Evolutionary conservation across 495 filamentous ascomycete species (phyloP), one percentile per base, ranked within the genome.

Genomic region (Clohesyomyces aquaticus): DNA sequence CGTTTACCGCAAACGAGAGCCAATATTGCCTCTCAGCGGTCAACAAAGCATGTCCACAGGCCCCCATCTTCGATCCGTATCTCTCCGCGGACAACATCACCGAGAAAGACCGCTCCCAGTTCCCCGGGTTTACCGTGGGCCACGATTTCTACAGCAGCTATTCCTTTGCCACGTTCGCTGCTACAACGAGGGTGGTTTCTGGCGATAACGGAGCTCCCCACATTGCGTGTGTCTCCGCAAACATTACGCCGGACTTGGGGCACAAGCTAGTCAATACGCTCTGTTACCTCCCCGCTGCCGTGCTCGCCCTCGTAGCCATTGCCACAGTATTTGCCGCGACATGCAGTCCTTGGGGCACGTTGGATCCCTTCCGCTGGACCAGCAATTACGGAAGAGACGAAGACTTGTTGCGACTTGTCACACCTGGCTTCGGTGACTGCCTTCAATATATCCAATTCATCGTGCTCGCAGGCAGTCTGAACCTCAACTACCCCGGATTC

Each of bases 381-480:
- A 96, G 90, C 72, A 98, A 98, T 71, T 97, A 93, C 73, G 95
- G 94, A 27, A 86, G 93, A 67, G 95, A 98, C 66, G 88, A 90
- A 46, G 94, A 98, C 74, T 80, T 97, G 59, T 80, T 98, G 42
- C 88, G 94, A 28, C 78, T 98, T 32, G 91, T 98, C 21, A 98
- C 94, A 8, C 94, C 94, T 14, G 94, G 94, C 0, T 98, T 98
- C 73, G 92, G 91, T 11, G 94, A 98, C 68, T 98, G 94, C 73
- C 83, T 98, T 28, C 93, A 98, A 76, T 98, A 98, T 72, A 88
- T 98, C 28, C 94, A 98, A 71, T 98, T 95, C 65, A 82, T 93
- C 50, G 89, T 93, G 19, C 80, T 98, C 32, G 91, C 93, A 0
- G 95, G 95, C 1, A 85, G 87, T 42, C 77, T 98, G 43, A 90